These are phyloP conservation scores for Sporothrix globosa DNA, from an alignment of 2,329 filamentous ascomycete species.

Conservation along the genomic window DNA sequence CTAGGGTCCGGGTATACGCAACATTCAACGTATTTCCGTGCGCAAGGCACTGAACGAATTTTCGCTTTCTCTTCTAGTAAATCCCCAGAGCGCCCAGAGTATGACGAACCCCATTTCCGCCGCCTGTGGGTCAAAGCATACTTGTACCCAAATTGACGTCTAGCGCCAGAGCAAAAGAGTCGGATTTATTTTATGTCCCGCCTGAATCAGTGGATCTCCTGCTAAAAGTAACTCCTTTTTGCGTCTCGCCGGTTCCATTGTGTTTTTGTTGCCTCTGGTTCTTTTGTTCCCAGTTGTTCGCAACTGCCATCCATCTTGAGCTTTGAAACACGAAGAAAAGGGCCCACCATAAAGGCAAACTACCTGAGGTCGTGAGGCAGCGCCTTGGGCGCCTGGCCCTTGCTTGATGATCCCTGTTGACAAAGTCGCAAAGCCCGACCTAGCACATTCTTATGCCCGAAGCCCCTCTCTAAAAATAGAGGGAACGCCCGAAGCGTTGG, in stretches of 20 bases:
- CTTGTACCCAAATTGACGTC: conserved; percentile 7
- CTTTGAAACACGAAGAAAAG: conserved; percentile 5
- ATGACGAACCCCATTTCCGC: conserved; percentile 15
- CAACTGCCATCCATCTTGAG: not conserved
- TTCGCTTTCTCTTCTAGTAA: not conserved
- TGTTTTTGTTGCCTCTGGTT: not conserved
- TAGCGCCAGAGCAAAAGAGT: conserved; percentile 22
- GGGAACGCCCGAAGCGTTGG: not conserved
- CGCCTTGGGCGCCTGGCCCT: not conserved
- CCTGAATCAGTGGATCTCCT: conserved; percentile 6
- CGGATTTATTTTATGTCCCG: not conserved
- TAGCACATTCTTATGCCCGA: conserved; percentile 18
- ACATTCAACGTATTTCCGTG: conserved; percentile 22
- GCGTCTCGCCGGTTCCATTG: not conserved
- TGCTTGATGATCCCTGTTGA: conserved; percentile 5
- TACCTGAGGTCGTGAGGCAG: not conserved
- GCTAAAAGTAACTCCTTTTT: conserved; percentile 10
- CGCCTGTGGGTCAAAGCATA: conserved; percentile 2
- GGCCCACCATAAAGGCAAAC: not conserved
- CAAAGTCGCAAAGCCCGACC: not conserved
- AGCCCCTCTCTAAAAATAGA: conserved; percentile 23
- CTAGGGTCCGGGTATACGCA: conserved; percentile 1
- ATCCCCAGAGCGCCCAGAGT: not conserved
- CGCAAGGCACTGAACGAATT: conserved; percentile 9
- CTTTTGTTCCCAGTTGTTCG: not conserved